Evolutionary conservation across 2,329 filamentous ascomycete species (phyloP), one percentile per base, ranked within the genome.

Genomic region (Ophiocordyceps sinensis): DNA sequence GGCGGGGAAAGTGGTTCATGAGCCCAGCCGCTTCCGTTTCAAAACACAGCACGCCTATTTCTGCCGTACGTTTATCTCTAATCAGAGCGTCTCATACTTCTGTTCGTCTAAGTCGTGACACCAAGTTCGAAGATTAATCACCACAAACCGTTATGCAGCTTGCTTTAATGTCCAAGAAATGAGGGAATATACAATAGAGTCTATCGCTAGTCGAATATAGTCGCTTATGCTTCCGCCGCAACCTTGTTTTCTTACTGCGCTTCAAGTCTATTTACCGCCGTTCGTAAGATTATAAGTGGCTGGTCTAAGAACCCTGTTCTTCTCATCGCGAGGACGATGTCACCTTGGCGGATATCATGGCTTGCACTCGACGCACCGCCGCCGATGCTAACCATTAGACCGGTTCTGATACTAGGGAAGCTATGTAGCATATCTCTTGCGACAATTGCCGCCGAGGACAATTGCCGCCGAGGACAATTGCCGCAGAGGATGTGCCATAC

Each of bases 281-380:
- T n/a, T n/a, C n/a, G n/a, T n/a, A n/a, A n/a, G n/a, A n/a, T n/a
- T n/a, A n/a, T n/a, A n/a, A n/a, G n/a, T n/a, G n/a, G n/a, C n/a
- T n/a, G n/a, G n/a, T n/a, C n/a, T n/a, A n/a, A n/a, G n/a, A n/a
- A n/a, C n/a, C n/a, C n/a, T n/a, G n/a, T n/a, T n/a, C 17, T 28
- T 2, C 23, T 30, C 9, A n/a, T 17, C 14, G 5, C 21, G 21
- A 17, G 15, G 23, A 53, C 47, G 1, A 56, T 19, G 28, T 56
- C 51, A 1, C 53, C 53, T 0, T 54, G 47, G 3, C 60, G 54
- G 1, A 65, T 54, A n/a, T 65, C 59, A n/a, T 58, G 43, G 5
- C 51, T 43, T 1, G 4, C 0, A 37, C 45, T 66, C 41, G 61
- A 60, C 0, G 52, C 58, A 2, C 60, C 61, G 4, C 60, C 60